These are phyloP conservation scores for Phoma sp. DNA, from an alignment of 2,329 filamentous ascomycete genomes.

Conservation along the genomic window DNA sequence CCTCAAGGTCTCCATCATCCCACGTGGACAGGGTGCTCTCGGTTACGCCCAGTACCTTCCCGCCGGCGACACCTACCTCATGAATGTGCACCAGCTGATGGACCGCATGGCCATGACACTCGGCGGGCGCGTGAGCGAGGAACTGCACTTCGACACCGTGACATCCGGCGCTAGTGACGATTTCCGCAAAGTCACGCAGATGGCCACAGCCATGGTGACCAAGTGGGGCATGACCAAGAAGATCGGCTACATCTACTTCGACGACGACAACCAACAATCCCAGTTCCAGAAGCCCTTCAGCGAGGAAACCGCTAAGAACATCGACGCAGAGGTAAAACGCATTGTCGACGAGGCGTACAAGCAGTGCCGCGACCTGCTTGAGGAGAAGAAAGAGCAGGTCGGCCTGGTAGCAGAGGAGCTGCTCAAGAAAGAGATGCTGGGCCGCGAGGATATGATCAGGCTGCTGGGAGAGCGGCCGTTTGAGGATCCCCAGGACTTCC, in stretches of 20 bases:
- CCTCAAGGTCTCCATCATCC: constrained; percentile 98
- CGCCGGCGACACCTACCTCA: constrained; percentile 86
- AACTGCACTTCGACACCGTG: constrained; percentile 95
- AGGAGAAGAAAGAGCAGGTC: constrained; percentile 85
- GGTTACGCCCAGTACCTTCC: constrained; percentile 99
- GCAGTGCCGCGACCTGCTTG: constrained; percentile 83
- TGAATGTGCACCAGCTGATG: constrained; percentile 96
- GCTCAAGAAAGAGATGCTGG: constrained; percentile 87
- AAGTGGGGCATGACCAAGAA: constrained; percentile 98
- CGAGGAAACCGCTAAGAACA: constrained; percentile 88
- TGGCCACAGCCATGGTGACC: constrained; percentile 98
- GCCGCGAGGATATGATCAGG: constrained; percentile 88
- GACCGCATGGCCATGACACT: constrained; percentile 99
- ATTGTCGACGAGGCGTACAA: constrained; percentile 93
- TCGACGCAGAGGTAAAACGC: constrained; percentile 87
- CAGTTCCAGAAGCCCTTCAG: constrained; percentile 94
- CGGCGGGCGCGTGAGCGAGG: constrained; percentile 91
- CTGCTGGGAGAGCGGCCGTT: constrained; percentile 85
- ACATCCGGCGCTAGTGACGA: constrained; percentile 95
- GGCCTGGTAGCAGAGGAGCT: constrained; percentile 92
- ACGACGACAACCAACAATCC: constrained; percentile 73
- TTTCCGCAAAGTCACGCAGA: constrained; percentile 96
- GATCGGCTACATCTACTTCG: constrained; percentile 90
- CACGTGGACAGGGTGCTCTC: constrained; percentile 88
- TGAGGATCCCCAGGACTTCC: constrained; percentile 84